Evolutionary conservation across 2,329 filamentous ascomycete genomes (phyloP).

Genomic region (Penicillium italicum): DNA sequence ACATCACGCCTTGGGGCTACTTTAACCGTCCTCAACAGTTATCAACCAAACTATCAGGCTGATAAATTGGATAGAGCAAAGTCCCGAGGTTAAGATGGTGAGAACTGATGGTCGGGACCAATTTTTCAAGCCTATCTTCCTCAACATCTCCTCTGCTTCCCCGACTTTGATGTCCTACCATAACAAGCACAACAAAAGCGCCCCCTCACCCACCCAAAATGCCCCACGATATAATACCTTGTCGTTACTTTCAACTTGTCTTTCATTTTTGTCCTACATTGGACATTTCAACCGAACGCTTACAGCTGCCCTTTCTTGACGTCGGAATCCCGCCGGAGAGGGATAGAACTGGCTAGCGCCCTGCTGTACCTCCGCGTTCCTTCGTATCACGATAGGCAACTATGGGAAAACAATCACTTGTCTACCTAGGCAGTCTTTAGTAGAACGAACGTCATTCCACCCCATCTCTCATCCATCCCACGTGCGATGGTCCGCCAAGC

Average conservation of each 20-base stretch:
- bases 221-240: no score
- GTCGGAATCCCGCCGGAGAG: background rate
- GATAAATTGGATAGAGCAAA: background rate
- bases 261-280: background rate
- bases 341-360: background rate
- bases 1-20: background rate
- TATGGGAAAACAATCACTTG: background rate
- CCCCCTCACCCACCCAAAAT: no score
- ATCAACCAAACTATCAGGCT: background rate
- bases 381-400: background rate
- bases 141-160: background rate
- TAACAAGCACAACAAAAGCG: background rate
- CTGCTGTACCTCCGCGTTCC: background rate
- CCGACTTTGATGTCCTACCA: background rate
- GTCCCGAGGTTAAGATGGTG: background rate
- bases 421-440: no score
- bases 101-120: background rate
- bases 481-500: slow-evolving; percentile 1
- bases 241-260: background rate
- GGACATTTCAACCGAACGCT: background rate
- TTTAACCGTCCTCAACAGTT: background rate
- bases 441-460: background rate
- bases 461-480: background rate
- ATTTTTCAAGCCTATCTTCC: background rate
- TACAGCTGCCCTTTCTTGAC: background rate